Evolutionary conservation across 805 yeast genomes (phyloP), one percentile per base, ranked within the genome.

Genomic region (Wickerhamiella parazyma): DNA sequence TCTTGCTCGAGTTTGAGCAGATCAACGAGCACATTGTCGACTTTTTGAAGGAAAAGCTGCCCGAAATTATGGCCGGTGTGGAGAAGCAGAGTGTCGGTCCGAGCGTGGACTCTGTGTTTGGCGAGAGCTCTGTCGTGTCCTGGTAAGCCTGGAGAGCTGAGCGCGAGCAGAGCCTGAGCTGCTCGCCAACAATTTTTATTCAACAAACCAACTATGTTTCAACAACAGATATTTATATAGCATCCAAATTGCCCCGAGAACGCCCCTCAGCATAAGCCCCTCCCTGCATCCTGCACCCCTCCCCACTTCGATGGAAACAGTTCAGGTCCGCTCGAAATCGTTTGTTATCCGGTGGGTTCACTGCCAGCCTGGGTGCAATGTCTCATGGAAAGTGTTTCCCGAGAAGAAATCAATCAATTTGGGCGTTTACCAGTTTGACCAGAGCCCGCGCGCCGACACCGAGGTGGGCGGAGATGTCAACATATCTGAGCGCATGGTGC

Each of bases 291-390:
- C 16, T 28, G 31, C 31, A 28, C 16, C 26, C 26, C 31, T 28
- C 37, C 26, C 28, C 19, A 21, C 38, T 29, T 33, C 17, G n/a
- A 83, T 86, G 95, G 97, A 89, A 62, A 78, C 86, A 2, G 72
- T 91, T 39, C 96, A 89, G 61, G 76, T 91, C 19, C 94, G 87
- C 54, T 78, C 93, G 40, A 81, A 84, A 60, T 80, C 91, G 45
- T 89, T 83, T 55, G 75, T 86, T 49, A 82, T 87, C 55, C 84
- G 89, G 53, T 91, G 97, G 97, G 76, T 87, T 44, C 73, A 76
- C 49, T 81, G 82, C 6, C 80, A 82, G 0, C 80, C 75, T 33
- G 72, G 76, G 46, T 71, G 78, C 24, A 59, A 68, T 16, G 72
- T 89, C 36, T 73, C 73, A 48, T 89, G 91, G 81, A 87, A 80